Base-by-base conservation (phyloP, 2,329 filamentous ascomycete genomes). In the Pseudogymnoascus verrucosus region DNA sequence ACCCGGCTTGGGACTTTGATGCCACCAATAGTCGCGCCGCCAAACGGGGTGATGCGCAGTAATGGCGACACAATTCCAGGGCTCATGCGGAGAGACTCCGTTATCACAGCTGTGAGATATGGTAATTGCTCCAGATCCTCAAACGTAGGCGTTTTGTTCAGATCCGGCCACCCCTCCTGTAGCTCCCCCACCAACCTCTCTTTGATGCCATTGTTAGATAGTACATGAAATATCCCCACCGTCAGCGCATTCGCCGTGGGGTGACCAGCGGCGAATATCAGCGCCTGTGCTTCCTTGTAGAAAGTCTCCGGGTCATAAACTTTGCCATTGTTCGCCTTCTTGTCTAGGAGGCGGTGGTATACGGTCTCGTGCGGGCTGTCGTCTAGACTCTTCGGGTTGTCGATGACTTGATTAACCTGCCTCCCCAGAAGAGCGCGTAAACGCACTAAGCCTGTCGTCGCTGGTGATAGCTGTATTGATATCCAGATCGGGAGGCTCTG, bases 231-330 rank as follows among this genome's bases (percentile, higher is more conserved):
- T 1, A 71, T 70, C 1, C 77, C 78, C 11, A 76, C 65, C 69
- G 74, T 75, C 8, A 78, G 66, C 1, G 77, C 73, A 28, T 74
- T 75, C 0, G 74, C 77, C 2, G 76, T 74, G 0, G 78, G 78
- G 64, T 80, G 77, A 4, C 73, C 73, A 12, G 77, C 79, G 4
- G 74, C 78, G 63, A 79, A 78, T 66, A 80, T 70, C 42, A 80
- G 69, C 1, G 76, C 74, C 66, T 76, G 74, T 2, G 72, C 74
- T 69, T 80, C 78, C 12, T 80, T 76, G 59, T 75, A 76, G 5
- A 79, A 66, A 26, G n/a, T 63, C 2, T 26, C 60, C 2, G 65
- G 62, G 7, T 65, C 66, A 19, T 67, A 68, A n/a, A 68, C 62
- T 14, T 66, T 63, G 7, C 69, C 67, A 63, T 73, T 66, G 37